These are phyloP conservation scores for Trypanosoma cruzi DNA, from an alignment of 208 protist genomes.

Conservation along the genomic window DNA sequence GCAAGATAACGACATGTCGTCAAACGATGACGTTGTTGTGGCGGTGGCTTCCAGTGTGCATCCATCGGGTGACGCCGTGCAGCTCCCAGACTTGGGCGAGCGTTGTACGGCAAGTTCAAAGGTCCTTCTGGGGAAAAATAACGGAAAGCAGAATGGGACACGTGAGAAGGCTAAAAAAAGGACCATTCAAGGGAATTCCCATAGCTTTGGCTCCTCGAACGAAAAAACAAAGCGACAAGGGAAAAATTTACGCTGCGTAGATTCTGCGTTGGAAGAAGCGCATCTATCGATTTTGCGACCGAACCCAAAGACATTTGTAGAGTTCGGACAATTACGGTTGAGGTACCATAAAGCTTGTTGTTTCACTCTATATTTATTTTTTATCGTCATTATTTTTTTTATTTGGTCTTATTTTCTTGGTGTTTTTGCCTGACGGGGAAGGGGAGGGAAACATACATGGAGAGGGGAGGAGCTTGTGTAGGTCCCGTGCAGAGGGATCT, in stretches of 20 bases:
- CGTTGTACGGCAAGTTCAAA: slow-evolving; percentile 1
- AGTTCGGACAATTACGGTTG: no score
- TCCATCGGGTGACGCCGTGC: not conserved
- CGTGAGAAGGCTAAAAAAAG: no score
- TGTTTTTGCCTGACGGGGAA: no score
- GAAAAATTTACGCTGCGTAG: not conserved
- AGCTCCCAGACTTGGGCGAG: not conserved
- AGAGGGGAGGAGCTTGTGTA: not conserved
- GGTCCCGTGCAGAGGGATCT: not conserved
- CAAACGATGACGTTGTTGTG: slow-evolving; percentile 4
- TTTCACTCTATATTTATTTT: no score
- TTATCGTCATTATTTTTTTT: no score
- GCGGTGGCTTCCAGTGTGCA: not conserved
- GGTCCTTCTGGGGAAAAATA: not conserved
- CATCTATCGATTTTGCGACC: not conserved
- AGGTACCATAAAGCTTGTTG: no score
- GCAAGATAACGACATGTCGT: slow-evolving; percentile 4
- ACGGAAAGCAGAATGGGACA: not conserved
- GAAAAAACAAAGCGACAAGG: not conserved
- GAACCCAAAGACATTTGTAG: not conserved
- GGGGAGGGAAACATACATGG: no score
- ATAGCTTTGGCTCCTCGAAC: slow-evolving; percentile 1
- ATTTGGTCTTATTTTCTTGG: no score
- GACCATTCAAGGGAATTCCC: not conserved
- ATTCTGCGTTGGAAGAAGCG: not conserved